phyloP scores from a whole-genome alignment of 129 eudicot species.

The Artemisia tridentata region DNA sequence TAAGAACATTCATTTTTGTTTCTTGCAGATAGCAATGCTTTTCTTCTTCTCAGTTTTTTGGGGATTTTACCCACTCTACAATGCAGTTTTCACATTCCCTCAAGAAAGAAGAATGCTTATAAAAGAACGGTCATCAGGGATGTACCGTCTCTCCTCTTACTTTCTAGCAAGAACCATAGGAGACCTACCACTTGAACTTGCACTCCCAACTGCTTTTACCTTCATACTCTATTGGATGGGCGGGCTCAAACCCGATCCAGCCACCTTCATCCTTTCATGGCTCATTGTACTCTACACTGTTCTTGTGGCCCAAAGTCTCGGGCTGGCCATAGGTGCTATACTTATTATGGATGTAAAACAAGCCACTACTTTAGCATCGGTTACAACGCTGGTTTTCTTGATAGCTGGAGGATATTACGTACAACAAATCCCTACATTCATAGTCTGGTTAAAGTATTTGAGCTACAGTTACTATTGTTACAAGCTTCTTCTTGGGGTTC shows the following conservation, averaged over 20 bases:
- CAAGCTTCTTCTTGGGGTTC: constrained; percentile 93
- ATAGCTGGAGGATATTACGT: constrained; percentile 96
- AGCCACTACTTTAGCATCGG: constrained; percentile 96
- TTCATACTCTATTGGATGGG: constrained; percentile 99
- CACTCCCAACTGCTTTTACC: constrained; percentile 92
- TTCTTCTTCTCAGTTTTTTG: constrained; percentile 99
- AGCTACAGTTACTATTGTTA: constrained; percentile 96
- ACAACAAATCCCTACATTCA: constrained; percentile 82
- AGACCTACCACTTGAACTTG: constrained; percentile 92
- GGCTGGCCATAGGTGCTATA: constrained; percentile 85
- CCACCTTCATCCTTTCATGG: constrained; percentile 75
- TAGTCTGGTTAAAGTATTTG: constrained; percentile 84
- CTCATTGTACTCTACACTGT: constrained; percentile 86
- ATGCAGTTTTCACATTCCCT: constrained; percentile 96
- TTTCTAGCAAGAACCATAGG: constrained; percentile 89
- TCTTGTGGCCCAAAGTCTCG: constrained; percentile 92
- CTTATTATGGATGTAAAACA: constrained; percentile 87
- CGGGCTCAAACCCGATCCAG: constrained; percentile 79
- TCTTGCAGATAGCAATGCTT: constrained; percentile 79
- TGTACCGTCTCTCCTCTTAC: constrained; percentile 97
- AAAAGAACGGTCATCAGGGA: constrained; percentile 92
- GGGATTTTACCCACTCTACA: constrained; percentile 98
- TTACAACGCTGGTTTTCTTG: constrained; percentile 93
- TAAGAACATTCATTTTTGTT: background rate
- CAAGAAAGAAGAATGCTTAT: constrained; percentile 94